Evolutionary conservation across 495 filamentous ascomycete genomes (phyloP), one percentile per base, ranked within the genome.

Genomic region (Penicillium subrubescens): DNA sequence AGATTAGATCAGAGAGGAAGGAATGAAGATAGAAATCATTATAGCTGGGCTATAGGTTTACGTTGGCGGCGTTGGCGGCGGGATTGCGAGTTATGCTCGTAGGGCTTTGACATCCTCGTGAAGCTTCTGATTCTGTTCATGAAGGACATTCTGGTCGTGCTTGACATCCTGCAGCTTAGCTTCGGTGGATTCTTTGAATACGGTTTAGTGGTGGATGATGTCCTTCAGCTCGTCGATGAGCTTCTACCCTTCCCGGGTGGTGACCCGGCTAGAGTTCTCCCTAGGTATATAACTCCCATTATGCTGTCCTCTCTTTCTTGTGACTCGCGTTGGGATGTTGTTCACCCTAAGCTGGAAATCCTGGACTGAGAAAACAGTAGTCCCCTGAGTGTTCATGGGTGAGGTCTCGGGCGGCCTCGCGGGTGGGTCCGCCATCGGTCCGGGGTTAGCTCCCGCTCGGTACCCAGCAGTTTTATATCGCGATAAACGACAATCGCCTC

Each of bases 211-310:
- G 51, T 54, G 27, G 27, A 54, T 12, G 27, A 54, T 54, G 5
- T 33, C 58, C 33, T 70, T 67, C 23, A 70, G 67, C 3, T 31
- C 46, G 58, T 41, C 41, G 61, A 67, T 67, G 3, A 70, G 61
- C 60, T 67, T 67, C 61, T 54, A 67, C 48, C 67, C 67, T 37
- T 70, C 64, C 61, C 43, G 52, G 52, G 67, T 70, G 61, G 64
- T 70, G 64, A 62, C 1, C 15, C 43, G n/a, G 17, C 43, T 19
- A 1, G 43, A 3, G 17, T 8, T 46, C 8, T 46, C 43, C 8
- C 5, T 0, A 1, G 61, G 59, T 17, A 33, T 10, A 25, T 55
- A 67, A 35, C 27, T n/a, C 54, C 67, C 62, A 10, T 55, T 52
- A 34, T 43, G 64, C 23, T 54, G 37, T 4, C 59, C 67, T 65